Evolutionary conservation across 2,329 filamentous ascomycete species (phyloP), one percentile per base, ranked within the genome.

Genomic region (Penicillium vulpinum): DNA sequence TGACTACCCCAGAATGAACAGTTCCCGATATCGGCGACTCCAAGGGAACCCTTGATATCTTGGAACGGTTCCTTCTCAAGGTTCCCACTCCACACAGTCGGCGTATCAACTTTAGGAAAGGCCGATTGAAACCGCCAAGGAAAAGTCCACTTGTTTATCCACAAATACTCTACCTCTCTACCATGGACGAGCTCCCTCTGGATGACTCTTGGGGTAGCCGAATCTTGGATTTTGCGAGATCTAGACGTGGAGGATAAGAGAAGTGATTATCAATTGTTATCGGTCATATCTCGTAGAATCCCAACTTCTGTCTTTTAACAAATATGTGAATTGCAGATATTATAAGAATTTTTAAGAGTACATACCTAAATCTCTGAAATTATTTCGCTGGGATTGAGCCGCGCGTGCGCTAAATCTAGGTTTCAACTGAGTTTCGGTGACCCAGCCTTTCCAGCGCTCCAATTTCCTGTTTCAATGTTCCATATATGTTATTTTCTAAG

Each of bases 201-300:
- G 39, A 36, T 28, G n/a, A 10, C 15, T n/a, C n/a, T 50, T 50
- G 47, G 47, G 31, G 35, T 29, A 21, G 2, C 3, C 18, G 21
- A 47, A 50, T 38, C 29, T 33, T 33, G 28, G 38, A 21, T 40
- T 51, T 24, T 41, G 24, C n/a, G 43, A 28, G 53, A 53, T 47
- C 43, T 26, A n/a, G n/a, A 26, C 54, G 29, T 26, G 45, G 48
- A 43, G 51, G 44, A 55, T 18, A 48, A 36, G 50, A 58, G 53
- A 58, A 55, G 58, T 48, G 54, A 51, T 61, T 59, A 50, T 47
- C 46, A 56, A 59, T 54, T 47, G 16, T 18, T 24, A 15, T 39
- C 41, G 26, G 49, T 63, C 58, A 61, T 38, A 36, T 28, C 18
- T 22, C 24, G n/a, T n/a, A 26, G 36, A 21, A 13, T 39, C 11